Evolutionary conservation across 1,284 basidiomycete species (phyloP).

Genomic region (Trichosporon inkin): DNA sequence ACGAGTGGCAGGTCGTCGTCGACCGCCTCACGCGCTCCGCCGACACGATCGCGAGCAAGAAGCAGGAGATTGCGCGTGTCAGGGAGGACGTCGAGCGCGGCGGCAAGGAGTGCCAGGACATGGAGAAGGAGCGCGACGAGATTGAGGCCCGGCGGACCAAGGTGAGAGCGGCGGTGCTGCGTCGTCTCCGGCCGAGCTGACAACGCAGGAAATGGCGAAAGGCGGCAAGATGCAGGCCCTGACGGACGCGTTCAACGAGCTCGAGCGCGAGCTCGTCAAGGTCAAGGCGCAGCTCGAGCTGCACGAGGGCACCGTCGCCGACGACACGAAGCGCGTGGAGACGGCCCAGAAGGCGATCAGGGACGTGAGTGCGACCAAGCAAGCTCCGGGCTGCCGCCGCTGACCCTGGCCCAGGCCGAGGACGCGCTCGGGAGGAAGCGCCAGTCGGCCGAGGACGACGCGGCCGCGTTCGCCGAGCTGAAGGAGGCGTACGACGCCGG

Average conservation of each 20-base stretch:
- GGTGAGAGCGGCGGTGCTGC: slow-evolving; percentile 30
- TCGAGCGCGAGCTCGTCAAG: slow-evolving; percentile 83
- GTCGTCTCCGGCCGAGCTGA: no score
- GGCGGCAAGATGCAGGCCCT: slow-evolving; percentile 75
- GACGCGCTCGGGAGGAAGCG: slow-evolving; percentile 59
- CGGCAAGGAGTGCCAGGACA: slow-evolving; percentile 55
- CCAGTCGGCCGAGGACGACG: slow-evolving; percentile 57
- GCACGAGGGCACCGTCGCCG: slow-evolving; percentile 68
- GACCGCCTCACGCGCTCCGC: slow-evolving; percentile 54
- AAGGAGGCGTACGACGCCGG: slow-evolving; percentile 63
- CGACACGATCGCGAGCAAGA: slow-evolving; percentile 43
- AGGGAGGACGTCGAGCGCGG: slow-evolving; percentile 49
- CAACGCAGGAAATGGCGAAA: slow-evolving; percentile 57
- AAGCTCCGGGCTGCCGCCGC: not conserved
- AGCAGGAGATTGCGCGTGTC: slow-evolving; percentile 39
- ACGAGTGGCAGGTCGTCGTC: slow-evolving; percentile 78
- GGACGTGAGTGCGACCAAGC: slow-evolving; percentile 55
- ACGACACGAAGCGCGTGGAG: slow-evolving; percentile 68
- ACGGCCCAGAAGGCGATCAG: slow-evolving; percentile 59
- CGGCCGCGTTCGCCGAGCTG: slow-evolving; percentile 51
- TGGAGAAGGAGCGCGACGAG: slow-evolving; percentile 60
- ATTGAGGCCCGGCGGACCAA: slow-evolving; percentile 62
- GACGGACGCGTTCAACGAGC: slow-evolving; percentile 69
- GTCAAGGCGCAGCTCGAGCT: slow-evolving; percentile 82
- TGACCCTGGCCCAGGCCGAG: slow-evolving; percentile 57